Evolutionary conservation across 2,329 filamentous ascomycete genomes (phyloP).

Genomic region (Dothideomycetes sp.): DNA sequence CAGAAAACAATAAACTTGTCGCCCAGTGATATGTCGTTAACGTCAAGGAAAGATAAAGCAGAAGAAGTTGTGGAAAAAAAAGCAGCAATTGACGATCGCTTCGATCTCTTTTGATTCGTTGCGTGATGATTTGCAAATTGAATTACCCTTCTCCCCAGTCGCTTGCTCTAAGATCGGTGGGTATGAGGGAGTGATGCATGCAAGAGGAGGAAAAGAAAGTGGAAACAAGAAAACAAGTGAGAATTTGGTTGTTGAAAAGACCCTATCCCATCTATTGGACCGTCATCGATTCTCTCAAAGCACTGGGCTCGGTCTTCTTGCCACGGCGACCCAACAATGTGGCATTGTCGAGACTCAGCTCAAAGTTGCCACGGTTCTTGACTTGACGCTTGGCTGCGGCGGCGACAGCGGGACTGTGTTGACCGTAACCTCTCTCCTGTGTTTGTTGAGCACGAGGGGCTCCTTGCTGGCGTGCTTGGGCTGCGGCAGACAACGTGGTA

Average conservation of each 20-base stretch:
- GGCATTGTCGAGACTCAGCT: conserved; percentile 83
- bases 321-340: conserved; percentile 70
- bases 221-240: too few species aligned
- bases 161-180: too few species aligned
- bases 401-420: conserved; percentile 76
- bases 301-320: conserved; percentile 39
- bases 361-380: conserved; percentile 72
- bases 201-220: not conserved
- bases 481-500: conserved; percentile 62
- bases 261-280: conserved; percentile 16
- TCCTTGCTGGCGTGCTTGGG: conserved; percentile 49
- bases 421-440: conserved; percentile 64
- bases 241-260: too few species aligned
- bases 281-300: conserved; percentile 35
- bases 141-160: too few species aligned
- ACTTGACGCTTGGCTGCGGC: conserved; percentile 77
- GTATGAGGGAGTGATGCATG: too few species aligned
- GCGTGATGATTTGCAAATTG: too few species aligned
- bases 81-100: too few species aligned
- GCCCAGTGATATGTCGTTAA: too few species aligned
- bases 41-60: too few species aligned
- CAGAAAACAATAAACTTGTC: too few species aligned
- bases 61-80: too few species aligned
- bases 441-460: conserved; percentile 44
- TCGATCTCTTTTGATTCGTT: too few species aligned